These are phyloP conservation scores for Fraxinus americana DNA, from an alignment of 257 asterid species.

Conservation along the genomic window DNA sequence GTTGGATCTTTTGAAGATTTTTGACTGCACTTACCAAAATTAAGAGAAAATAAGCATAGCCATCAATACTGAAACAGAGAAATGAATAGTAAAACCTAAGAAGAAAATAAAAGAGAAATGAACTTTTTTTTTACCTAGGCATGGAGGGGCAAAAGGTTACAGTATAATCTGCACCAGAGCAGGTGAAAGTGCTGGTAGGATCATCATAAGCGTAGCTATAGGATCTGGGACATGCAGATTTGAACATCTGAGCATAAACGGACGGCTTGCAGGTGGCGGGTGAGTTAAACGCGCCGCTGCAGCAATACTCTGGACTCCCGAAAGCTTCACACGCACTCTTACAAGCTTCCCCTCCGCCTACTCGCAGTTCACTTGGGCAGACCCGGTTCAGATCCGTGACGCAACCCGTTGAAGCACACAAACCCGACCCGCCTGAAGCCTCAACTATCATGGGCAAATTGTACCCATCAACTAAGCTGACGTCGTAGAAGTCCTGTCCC, in stretches of 20 bases:
- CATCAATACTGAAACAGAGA: not conserved
- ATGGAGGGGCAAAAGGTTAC: conserved; percentile 83
- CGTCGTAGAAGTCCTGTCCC: conserved; percentile 81
- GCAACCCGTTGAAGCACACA: conserved; percentile 94
- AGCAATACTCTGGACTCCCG: conserved; percentile 76
- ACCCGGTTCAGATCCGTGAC: conserved; percentile 85
- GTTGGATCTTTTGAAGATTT: conserved; percentile 75
- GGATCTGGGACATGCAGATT: conserved; percentile 78
- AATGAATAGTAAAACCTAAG: not conserved
- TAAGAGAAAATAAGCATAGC: not conserved
- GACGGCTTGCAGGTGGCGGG: conserved; percentile 86
- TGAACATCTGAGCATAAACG: conserved; percentile 80
- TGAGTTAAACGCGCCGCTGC: conserved; percentile 84
- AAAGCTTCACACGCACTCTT: conserved; percentile 94
- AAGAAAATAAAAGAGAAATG: not conserved
- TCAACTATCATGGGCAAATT: conserved; percentile 81
- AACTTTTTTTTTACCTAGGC: conserved; percentile 52
- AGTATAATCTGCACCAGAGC: conserved; percentile 86
- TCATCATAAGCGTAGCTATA: conserved; percentile 96
- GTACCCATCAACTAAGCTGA: conserved; percentile 95
- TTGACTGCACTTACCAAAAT: conserved; percentile 54
- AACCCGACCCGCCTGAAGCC: conserved; percentile 81
- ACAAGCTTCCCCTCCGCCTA: conserved; percentile 69
- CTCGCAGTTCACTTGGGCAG: conserved; percentile 81
- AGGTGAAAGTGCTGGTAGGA: conserved; percentile 92